phyloP scores from a whole-genome alignment of 768 basidiomycete genomes.

The Pisolithus microcarpus region DNA sequence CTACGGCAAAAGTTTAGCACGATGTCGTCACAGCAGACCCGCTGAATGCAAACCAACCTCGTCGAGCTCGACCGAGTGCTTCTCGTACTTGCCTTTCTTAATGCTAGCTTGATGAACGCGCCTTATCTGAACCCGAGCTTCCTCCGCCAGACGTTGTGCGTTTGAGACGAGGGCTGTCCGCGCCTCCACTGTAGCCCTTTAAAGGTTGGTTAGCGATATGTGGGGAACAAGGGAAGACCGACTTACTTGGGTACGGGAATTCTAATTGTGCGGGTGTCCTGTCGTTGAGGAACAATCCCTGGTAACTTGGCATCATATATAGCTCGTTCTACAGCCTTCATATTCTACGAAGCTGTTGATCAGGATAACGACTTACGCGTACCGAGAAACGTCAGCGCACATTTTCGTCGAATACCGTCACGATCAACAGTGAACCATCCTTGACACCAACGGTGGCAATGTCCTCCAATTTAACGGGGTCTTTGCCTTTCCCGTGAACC shows the following conservation, averaged over 20 bases:
- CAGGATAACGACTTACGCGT: slow-evolving; percentile 5
- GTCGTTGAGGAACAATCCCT: slow-evolving; percentile 61
- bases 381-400: slow-evolving; percentile 35
- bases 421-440: slow-evolving; percentile 64
- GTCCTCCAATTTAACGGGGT: slow-evolving; percentile 49
- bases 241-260: slow-evolving; percentile 75
- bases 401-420: slow-evolving; percentile 73
- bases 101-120: slow-evolving; percentile 59
- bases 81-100: slow-evolving; percentile 63
- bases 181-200: slow-evolving; percentile 72
- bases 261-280: slow-evolving; percentile 65
- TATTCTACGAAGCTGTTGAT: slow-evolving; percentile 44
- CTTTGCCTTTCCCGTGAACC: slow-evolving; percentile 32
- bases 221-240: background rate
- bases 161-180: slow-evolving; percentile 47
- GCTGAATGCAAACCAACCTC: slow-evolving; percentile 43
- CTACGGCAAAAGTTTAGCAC: slow-evolving; percentile 29
- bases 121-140: slow-evolving; percentile 67
- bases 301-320: slow-evolving; percentile 73
- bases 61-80: slow-evolving; percentile 61
- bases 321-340: slow-evolving; percentile 69
- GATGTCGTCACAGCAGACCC: background rate
- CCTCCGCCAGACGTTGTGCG: slow-evolving; percentile 64
- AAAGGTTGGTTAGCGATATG: background rate
- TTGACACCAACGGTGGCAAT: slow-evolving; percentile 75